phyloP scores from a whole-genome alignment of 306 rosid genomes.

The Lathyrus aphaca region DNA sequence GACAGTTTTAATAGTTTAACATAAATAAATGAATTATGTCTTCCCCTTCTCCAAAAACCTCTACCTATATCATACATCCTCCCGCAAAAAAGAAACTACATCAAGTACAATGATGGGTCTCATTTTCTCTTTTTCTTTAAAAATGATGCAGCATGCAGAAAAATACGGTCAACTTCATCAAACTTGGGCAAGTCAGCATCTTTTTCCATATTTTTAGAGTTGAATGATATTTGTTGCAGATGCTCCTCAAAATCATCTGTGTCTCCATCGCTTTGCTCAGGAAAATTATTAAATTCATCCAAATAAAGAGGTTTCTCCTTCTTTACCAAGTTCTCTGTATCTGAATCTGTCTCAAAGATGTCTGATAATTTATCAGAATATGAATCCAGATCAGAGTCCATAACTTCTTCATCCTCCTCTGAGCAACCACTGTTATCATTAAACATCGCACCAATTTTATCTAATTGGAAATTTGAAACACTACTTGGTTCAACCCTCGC shows the following conservation, averaged over 20 bases:
- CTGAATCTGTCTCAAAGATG: constrained; percentile 76
- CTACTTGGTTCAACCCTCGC: constrained; percentile 40
- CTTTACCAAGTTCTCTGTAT: constrained; percentile 50
- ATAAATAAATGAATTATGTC: not conserved
- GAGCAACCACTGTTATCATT: constrained; percentile 38
- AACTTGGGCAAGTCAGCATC: constrained; percentile 51
- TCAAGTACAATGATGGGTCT: constrained; percentile 1
- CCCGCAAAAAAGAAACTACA: not conserved
- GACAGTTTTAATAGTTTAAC: not conserved
- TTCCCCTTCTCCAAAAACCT: not conserved
- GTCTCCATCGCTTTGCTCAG: constrained; percentile 49
- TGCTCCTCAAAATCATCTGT: constrained; percentile 74
- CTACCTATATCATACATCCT: not conserved
- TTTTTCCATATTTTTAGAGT: constrained; percentile 48
- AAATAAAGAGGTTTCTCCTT: constrained; percentile 69
- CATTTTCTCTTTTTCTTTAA: constrained; percentile 65
- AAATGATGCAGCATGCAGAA: constrained; percentile 73
- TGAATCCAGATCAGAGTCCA: constrained; percentile 53
- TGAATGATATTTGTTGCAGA: constrained; percentile 62
- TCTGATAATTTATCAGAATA: constrained; percentile 74
- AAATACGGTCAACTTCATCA: constrained; percentile 81
- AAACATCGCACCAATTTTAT: constrained; percentile 44
- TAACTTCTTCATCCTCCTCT: constrained; percentile 57
- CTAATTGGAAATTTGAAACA: constrained; percentile 46
- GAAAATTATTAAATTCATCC: constrained; percentile 74